Evolutionary conservation across 768 basidiomycete species (phyloP).

Genomic region (Mycena epipterygia): DNA sequence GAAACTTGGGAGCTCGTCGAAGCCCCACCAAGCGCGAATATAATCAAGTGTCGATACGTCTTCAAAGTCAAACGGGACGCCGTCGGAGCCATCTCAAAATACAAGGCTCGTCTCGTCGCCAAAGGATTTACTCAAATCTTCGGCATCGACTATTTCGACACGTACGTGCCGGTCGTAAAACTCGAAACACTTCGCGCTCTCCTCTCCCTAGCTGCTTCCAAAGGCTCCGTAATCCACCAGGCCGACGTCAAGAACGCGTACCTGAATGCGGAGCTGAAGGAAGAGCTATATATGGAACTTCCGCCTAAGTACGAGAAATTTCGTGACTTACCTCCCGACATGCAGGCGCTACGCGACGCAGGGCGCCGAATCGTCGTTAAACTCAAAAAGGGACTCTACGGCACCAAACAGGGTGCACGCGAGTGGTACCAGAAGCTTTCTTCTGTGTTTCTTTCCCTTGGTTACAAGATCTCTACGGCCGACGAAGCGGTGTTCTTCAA

Average conservation of each 20-base stretch:
- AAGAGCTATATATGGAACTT: constrained; percentile 45
- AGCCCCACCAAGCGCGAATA: constrained; percentile 42
- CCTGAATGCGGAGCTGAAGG: constrained; percentile 42
- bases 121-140: constrained; percentile 55
- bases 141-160: constrained; percentile 53
- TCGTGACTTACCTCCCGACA: constrained; percentile 34
- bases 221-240: constrained; percentile 14
- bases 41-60: constrained; percentile 39
- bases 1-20: constrained; percentile 43
- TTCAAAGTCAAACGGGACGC: constrained; percentile 40
- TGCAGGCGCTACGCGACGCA: constrained; percentile 50
- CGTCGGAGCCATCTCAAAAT: constrained; percentile 47
- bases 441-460: constrained; percentile 13
- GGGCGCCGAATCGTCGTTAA: constrained; percentile 44
- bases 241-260: constrained; percentile 38
- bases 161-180: constrained; percentile 42
- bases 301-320: constrained; percentile 38
- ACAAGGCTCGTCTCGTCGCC: constrained; percentile 51
- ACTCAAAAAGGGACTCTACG: constrained; percentile 21
- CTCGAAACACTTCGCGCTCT: constrained; percentile 41
- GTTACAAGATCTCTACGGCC: constrained; percentile 17
- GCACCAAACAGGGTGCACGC: constrained; percentile 44
- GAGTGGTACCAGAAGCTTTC: constrained; percentile 45
- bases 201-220: constrained; percentile 34
- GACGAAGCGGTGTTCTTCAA: constrained; percentile 37